phyloP scores from a whole-genome alignment of 1,139 yeast species.

The Geotrichum europaeum region DNA sequence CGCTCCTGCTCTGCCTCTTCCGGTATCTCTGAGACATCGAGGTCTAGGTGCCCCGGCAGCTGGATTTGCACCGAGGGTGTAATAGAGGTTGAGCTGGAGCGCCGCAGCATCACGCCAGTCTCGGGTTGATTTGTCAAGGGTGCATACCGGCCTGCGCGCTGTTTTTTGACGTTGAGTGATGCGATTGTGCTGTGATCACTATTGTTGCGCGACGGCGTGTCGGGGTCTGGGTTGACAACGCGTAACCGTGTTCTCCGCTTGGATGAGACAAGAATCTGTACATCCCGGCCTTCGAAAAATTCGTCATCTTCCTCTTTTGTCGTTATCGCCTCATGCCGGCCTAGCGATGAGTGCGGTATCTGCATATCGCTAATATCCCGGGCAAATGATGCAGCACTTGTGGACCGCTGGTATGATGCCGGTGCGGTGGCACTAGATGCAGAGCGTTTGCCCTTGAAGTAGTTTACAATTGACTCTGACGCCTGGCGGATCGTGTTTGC shows the following conservation, averaged over 20 bases:
- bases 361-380: conserved; percentile 7
- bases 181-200: conserved; percentile 16
- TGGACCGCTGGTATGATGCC: not conserved
- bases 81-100: not conserved
- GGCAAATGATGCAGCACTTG: conserved; percentile 1
- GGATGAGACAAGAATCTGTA: conserved; percentile 69
- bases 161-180: conserved; percentile 12
- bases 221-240: conserved; percentile 54
- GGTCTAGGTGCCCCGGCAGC: not conserved
- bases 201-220: conserved; percentile 14
- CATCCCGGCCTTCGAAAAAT: conserved; percentile 51
- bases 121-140: not conserved
- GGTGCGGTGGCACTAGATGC: conserved; percentile 7
- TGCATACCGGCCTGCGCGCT: conserved; percentile 6
- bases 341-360: conserved; percentile 3
- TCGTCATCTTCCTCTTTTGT: conserved; percentile 35
- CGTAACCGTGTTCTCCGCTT: conserved; percentile 56
- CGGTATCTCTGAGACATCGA: not conserved
- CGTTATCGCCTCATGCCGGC: conserved; percentile 18
- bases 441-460: conserved; percentile 11
- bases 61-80: not conserved
- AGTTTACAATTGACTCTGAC: conserved; percentile 5
- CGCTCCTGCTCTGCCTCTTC: not conserved
- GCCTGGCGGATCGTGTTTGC: conserved; percentile 13
- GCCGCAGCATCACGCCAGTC: not conserved